These are phyloP conservation scores for Aspergillus cavernicola DNA, from an alignment of 495 filamentous ascomycete species.

Conservation along the genomic window DNA sequence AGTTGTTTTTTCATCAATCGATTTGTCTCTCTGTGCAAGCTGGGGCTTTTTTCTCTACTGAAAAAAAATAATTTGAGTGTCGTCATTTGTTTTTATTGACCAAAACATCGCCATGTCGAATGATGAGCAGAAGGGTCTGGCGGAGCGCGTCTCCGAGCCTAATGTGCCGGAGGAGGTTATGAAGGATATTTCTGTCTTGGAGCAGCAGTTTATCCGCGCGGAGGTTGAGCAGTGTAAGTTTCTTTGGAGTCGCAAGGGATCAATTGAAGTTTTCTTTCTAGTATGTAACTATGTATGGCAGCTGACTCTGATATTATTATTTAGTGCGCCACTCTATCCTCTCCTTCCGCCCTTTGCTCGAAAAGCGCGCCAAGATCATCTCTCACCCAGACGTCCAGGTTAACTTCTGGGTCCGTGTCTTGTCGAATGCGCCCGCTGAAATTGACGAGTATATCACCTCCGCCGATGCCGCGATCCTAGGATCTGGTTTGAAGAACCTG, in stretches of 20 bases:
- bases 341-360: constrained; percentile 57
- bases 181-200: constrained; percentile 32
- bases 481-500: constrained; percentile 56
- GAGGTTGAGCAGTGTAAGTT: constrained; percentile 43
- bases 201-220: constrained; percentile 36
- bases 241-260: too few relatives aligned
- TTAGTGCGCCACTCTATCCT: constrained; percentile 35
- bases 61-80: too few relatives aligned
- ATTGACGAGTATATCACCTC: constrained; percentile 82
- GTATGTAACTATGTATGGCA: background rate
- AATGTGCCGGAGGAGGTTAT: constrained; percentile 27
- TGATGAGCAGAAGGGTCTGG: constrained; percentile 9
- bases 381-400: constrained; percentile 53
- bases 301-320: background rate
- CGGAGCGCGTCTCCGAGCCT: constrained; percentile 34
- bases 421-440: constrained; percentile 77
- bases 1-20: too few relatives aligned
- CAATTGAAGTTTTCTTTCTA: too few relatives aligned
- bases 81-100: constrained; percentile 1
- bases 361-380: constrained; percentile 64
- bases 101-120: too few relatives aligned
- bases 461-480: constrained; percentile 65
- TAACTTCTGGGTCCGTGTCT: constrained; percentile 85
- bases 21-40: too few relatives aligned
- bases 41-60: too few relatives aligned